Conservation (phyloP, 106 monocot species). For the Cymbidium sinense region DNA sequence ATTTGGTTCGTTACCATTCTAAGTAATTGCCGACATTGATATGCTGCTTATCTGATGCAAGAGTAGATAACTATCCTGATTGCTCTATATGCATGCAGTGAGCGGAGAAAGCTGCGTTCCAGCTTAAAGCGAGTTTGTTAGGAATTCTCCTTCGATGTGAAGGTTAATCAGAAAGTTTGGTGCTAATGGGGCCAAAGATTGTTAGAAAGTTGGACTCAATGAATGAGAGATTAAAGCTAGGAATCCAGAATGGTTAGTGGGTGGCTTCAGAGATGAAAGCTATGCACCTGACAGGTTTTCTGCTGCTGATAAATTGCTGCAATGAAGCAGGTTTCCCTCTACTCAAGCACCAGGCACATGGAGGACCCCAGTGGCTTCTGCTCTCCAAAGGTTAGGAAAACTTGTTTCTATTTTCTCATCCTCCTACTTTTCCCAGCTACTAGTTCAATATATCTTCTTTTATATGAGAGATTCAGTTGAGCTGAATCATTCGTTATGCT, state of each 20-base stretch:
- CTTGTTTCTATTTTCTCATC: not conserved
- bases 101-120: not conserved
- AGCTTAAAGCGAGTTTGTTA: conserved; percentile 10
- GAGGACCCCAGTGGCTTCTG: conserved; percentile 7
- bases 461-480: not conserved
- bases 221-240: not conserved
- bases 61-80: not conserved
- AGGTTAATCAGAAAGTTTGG: conserved; percentile 7
- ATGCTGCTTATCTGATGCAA: conserved; percentile 1
- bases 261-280: not conserved
- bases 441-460: not conserved
- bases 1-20: not conserved
- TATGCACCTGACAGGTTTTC: not conserved
- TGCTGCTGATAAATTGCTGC: conserved; percentile 3
- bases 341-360: not conserved
- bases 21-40: not conserved
- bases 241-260: not conserved
- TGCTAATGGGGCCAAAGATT: conserved; percentile 4
- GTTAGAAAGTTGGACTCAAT: conserved; percentile 9
- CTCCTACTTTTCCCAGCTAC: not conserved
- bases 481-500: not conserved
- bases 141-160: not conserved
- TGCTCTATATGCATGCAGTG: not conserved
- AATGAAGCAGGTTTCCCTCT: not conserved
- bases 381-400: conserved; percentile 1